These are phyloP conservation scores for Suillus variegatus DNA, from an alignment of 768 basidiomycete genomes.

Conservation along the genomic window DNA sequence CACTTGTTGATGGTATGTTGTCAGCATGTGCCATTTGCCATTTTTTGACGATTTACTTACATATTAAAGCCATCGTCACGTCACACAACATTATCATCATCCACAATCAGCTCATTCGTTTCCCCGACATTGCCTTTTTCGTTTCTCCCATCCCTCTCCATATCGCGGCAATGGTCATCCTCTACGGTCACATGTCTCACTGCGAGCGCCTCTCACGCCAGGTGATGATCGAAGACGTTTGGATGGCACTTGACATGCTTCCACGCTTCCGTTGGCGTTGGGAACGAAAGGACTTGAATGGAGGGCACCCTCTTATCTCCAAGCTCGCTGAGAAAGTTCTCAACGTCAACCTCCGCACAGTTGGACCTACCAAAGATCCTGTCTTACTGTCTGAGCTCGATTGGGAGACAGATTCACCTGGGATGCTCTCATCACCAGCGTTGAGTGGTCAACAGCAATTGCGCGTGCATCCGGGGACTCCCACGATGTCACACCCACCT, in stretches of 20 bases:
- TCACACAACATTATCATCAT: slow-evolving; percentile 87
- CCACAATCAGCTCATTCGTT: slow-evolving; percentile 80
- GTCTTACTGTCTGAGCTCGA: slow-evolving; percentile 45
- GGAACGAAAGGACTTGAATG: slow-evolving; percentile 81
- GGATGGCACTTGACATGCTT: slow-evolving; percentile 86
- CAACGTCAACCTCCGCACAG: slow-evolving; percentile 66
- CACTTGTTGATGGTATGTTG: slow-evolving; percentile 72
- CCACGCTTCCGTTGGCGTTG: slow-evolving; percentile 91
- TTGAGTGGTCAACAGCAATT: slow-evolving; percentile 26
- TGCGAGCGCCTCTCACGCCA: slow-evolving; percentile 65
- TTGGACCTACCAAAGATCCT: slow-evolving; percentile 41
- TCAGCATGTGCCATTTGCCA: neutral
- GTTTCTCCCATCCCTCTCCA: slow-evolving; percentile 87
- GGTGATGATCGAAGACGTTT: slow-evolving; percentile 78
- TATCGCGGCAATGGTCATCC: slow-evolving; percentile 89
- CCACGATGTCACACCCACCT: slow-evolving; percentile 33
- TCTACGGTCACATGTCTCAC: slow-evolving; percentile 83
- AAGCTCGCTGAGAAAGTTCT: slow-evolving; percentile 82
- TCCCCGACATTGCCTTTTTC: slow-evolving; percentile 87
- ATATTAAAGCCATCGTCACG: slow-evolving; percentile 67
- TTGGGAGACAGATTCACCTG: slow-evolving; percentile 42
- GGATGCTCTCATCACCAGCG: slow-evolving; percentile 28
- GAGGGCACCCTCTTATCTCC: slow-evolving; percentile 82
- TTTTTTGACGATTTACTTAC: slow-evolving; percentile 7
- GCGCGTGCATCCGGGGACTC: slow-evolving; percentile 37